phyloP scores from a whole-genome alignment of 495 filamentous ascomycete species.

The Aspergillus bertholletiae region DNA sequence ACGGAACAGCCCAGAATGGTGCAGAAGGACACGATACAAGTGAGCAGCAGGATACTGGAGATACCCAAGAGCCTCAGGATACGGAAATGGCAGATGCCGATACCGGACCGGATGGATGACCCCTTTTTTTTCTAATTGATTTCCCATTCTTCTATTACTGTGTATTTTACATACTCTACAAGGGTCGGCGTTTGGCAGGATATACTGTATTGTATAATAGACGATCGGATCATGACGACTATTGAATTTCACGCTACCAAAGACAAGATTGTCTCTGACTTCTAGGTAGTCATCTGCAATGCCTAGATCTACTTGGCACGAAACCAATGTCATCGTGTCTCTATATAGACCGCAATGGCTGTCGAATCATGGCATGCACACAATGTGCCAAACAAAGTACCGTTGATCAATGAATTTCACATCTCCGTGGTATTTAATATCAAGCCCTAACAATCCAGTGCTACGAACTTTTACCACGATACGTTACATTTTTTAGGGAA shows the following conservation, averaged over 20 bases:
- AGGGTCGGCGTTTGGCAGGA: background rate
- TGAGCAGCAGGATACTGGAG: background rate
- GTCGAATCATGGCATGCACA: no score
- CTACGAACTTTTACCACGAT: no score
- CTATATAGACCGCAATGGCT: no score
- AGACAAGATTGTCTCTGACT: no score
- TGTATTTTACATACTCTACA: background rate
- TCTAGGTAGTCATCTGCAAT: no score
- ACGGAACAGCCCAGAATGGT: background rate
- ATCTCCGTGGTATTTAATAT: no score
- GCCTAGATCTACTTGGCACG: no score
- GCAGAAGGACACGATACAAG: background rate
- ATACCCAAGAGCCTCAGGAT: conserved; percentile 10
- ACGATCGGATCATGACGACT: conserved; percentile 1
- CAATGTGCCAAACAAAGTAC: no score
- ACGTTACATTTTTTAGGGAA: no score
- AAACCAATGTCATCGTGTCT: no score
- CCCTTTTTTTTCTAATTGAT: background rate
- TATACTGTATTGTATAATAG: conserved; percentile 4
- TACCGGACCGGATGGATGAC: background rate
- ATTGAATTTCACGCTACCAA: background rate
- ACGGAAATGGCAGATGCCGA: conserved; percentile 21
- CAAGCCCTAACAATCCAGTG: no score
- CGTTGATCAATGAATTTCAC: no score
- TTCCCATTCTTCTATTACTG: background rate